phyloP scores from a whole-genome alignment of 1,284 basidiomycete genomes.

The Xerocomus amazonicus region DNA sequence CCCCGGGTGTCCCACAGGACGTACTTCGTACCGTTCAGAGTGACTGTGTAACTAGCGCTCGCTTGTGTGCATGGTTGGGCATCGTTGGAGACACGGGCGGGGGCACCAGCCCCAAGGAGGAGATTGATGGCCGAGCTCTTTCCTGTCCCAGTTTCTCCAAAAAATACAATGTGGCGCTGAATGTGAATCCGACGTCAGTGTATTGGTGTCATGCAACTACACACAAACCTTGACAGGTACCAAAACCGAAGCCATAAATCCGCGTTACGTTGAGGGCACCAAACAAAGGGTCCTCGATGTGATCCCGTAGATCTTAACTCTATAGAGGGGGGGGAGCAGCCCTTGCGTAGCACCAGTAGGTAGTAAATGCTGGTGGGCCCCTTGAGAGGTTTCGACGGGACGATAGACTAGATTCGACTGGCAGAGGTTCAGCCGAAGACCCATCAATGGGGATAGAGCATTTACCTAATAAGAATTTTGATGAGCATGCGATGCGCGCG shows the following conservation, averaged over 20 bases:
- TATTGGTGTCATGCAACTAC: not conserved
- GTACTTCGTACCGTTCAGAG: conserved; percentile 10
- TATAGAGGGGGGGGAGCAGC: not conserved
- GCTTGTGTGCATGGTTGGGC: conserved; percentile 22
- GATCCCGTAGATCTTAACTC: not conserved
- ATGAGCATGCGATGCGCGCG: conserved; percentile 3
- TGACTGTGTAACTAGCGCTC: conserved; percentile 12
- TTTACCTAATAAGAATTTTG: conserved; percentile 6
- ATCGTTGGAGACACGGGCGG: conserved; percentile 19
- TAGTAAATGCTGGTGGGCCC: not conserved
- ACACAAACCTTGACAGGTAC: conserved; percentile 14
- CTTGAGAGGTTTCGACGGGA: not conserved
- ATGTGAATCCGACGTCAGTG: not conserved
- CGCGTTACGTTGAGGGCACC: not conserved
- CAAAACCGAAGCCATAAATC: not conserved
- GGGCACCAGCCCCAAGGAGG: conserved; percentile 10
- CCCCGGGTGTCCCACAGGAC: conserved; percentile 32
- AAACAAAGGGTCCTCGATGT: not conserved
- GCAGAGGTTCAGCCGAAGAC: not conserved
- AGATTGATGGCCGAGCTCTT: conserved; percentile 33
- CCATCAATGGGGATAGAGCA: not conserved
- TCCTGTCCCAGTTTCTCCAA: conserved; percentile 29
- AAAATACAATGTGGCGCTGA: conserved; percentile 22
- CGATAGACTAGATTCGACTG: not conserved
- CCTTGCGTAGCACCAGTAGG: not conserved